Conservation (phyloP, 2,329 filamentous ascomycete genomes). For the Penicillium sp. region DNA sequence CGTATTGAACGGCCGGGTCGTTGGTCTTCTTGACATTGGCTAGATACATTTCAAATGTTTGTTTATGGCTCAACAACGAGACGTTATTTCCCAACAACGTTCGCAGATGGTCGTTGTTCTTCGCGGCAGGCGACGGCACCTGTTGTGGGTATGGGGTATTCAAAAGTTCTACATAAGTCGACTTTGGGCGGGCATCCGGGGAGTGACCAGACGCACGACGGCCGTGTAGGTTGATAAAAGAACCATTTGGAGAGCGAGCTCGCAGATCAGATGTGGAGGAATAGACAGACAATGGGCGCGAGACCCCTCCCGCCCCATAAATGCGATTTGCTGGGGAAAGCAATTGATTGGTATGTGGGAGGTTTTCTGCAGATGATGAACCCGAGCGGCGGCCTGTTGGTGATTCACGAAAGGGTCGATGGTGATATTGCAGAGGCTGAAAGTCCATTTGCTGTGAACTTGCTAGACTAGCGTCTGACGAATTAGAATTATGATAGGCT, state of each 20-base stretch:
- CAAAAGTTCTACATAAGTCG: constrained; percentile 61
- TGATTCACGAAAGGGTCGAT: constrained; percentile 43
- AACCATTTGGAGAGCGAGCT: constrained; percentile 51
- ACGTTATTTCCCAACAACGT: constrained; percentile 81
- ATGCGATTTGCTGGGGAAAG: constrained; percentile 53
- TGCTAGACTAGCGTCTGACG: constrained; percentile 35
- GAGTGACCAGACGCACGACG: constrained; percentile 50
- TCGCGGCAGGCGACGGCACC: constrained; percentile 56
- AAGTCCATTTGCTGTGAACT: constrained; percentile 36
- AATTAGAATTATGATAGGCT: constrained; percentile 25
- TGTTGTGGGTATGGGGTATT: constrained; percentile 77
- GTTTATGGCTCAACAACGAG: constrained; percentile 81
- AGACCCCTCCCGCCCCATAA: constrained; percentile 49
- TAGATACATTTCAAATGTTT: constrained; percentile 96
- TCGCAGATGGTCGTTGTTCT: constrained; percentile 79
- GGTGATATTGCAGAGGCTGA: constrained; percentile 50
- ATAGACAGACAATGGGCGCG: constrained; percentile 71
- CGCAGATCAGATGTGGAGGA: constrained; percentile 70
- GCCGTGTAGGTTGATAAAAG: constrained; percentile 40
- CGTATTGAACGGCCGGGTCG: constrained; percentile 85
- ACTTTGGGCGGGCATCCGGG: constrained; percentile 55
- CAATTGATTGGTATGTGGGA: constrained; percentile 55
- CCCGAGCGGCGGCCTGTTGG: constrained; percentile 18
- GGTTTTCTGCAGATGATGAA: constrained; percentile 44
- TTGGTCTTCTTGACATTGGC: constrained; percentile 97